Conservation (phyloP, 139 green algal genomes). For the Microglena sp. region DNA sequence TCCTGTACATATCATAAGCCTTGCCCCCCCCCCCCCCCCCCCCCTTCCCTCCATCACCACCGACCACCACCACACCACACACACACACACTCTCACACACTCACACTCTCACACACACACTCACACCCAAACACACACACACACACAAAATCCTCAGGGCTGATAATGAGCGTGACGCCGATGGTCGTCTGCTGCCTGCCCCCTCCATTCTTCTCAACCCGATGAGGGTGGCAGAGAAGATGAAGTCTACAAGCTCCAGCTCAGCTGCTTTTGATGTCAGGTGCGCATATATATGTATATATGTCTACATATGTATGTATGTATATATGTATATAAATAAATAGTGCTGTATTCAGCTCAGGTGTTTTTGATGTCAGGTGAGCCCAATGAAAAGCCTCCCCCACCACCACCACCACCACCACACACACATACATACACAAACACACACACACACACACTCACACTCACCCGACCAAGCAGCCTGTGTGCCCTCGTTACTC, state of each 20-base stretch:
- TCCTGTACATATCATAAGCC: too few species aligned
- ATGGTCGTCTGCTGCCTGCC: slow-evolving; percentile 36
- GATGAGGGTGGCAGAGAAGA: slow-evolving; percentile 19
- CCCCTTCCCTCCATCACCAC: slow-evolving; percentile 1
- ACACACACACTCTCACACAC: not conserved
- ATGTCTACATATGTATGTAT: too few species aligned
- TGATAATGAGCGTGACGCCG: slow-evolving; percentile 25
- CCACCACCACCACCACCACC: too few species aligned
- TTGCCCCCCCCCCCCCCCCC: too few species aligned
- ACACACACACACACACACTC: too few species aligned
- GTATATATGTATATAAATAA: too few species aligned
- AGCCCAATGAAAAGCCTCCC: too few species aligned
- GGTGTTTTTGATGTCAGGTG: too few species aligned
- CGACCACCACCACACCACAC: not conserved
- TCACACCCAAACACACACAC: not conserved
- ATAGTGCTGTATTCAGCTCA: too few species aligned
- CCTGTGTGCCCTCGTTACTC: too few species aligned
- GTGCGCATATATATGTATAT: not conserved
- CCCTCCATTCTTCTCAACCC: slow-evolving; percentile 39
- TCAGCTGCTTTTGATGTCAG: not conserved
- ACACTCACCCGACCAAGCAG: too few species aligned
- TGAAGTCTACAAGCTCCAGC: not conserved
- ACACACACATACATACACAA: too few species aligned
- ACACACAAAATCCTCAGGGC: slow-evolving; percentile 14
- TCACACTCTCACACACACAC: not conserved